Conservation (phyloP, 2,329 filamentous ascomycete genomes). For the Sphaerulina populicola region DNA sequence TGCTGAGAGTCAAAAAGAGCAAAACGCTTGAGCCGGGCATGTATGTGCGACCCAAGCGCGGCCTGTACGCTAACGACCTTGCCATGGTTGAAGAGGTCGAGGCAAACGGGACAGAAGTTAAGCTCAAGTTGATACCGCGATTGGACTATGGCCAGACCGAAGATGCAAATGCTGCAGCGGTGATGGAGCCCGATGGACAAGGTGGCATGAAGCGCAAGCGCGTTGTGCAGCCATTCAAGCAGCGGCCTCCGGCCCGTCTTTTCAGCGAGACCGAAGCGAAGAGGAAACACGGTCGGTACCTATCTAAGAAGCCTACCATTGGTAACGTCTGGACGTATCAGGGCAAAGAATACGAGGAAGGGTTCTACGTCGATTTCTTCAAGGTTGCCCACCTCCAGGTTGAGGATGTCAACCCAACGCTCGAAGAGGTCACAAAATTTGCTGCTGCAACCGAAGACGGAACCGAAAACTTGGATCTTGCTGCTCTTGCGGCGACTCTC, state of each 20-base stretch:
- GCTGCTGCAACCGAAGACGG: slow-evolving; percentile 82
- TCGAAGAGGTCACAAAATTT: slow-evolving; percentile 95
- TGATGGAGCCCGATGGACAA: slow-evolving; percentile 26
- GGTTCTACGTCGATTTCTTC: slow-evolving; percentile 88
- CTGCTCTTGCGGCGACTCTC: slow-evolving; percentile 79
- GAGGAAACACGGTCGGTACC: slow-evolving; percentile 66
- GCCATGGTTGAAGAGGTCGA: slow-evolving; percentile 89
- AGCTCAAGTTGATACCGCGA: slow-evolving; percentile 78
- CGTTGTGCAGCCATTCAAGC: slow-evolving; percentile 36
- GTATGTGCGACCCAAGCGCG: slow-evolving; percentile 70
- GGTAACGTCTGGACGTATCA: slow-evolving; percentile 74
- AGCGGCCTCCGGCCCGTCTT: slow-evolving; percentile 74
- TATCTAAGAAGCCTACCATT: slow-evolving; percentile 42
- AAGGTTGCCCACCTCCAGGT: slow-evolving; percentile 79
- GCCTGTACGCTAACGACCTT: slow-evolving; percentile 79
- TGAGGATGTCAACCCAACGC: slow-evolving; percentile 81
- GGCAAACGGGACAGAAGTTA: slow-evolving; percentile 81
- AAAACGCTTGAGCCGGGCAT: slow-evolving; percentile 76
- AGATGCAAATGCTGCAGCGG: slow-evolving; percentile 49
- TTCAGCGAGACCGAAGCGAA: slow-evolving; percentile 91
- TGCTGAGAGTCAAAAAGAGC: slow-evolving; percentile 82
- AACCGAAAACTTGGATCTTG: slow-evolving; percentile 84
- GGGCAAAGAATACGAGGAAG: slow-evolving; percentile 82
- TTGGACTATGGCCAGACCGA: slow-evolving; percentile 87
- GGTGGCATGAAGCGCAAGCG: slow-evolving; percentile 68